A percentile compares a stretch with the other conserved stretches of the same genome.
Conservation (phyloP, 352 stramenopile genomes). For the Pythium monospermum region DNA sequence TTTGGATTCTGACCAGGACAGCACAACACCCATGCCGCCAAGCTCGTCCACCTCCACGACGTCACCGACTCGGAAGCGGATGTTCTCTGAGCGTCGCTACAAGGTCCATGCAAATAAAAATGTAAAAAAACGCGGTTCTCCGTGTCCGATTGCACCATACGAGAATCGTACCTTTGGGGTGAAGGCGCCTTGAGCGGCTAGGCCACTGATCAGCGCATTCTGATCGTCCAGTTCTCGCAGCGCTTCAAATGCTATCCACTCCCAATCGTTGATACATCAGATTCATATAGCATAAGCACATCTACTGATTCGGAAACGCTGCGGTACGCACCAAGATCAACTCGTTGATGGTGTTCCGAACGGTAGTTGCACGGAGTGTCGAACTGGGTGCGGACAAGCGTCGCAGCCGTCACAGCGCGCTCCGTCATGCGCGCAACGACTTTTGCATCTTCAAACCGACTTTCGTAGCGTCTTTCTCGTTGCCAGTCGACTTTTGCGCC, state of each 20-base stretch:
- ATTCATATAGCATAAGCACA: neutral
- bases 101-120: too few species aligned
- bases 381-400: slow-evolving; percentile 55
- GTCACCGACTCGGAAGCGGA: slow-evolving; percentile 65
- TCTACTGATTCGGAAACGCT: neutral
- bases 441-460: slow-evolving; percentile 44
- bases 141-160: neutral
- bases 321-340: slow-evolving; percentile 39
- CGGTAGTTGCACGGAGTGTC: slow-evolving; percentile 22
- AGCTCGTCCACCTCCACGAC: slow-evolving; percentile 55
- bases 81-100: slow-evolving; percentile 40
- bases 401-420: slow-evolving; percentile 24
- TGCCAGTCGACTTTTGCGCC: slow-evolving; percentile 70
- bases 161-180: slow-evolving; percentile 34
- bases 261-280: neutral
- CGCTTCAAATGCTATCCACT: slow-evolving; percentile 37
- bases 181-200: slow-evolving; percentile 43
- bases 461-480: slow-evolving; percentile 56
- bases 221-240: slow-evolving; percentile 64
- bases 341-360: slow-evolving; percentile 28
- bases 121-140: too few species aligned
- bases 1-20: slow-evolving; percentile 42
- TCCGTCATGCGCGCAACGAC: slow-evolving; percentile 28
- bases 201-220: slow-evolving; percentile 51
- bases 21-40: slow-evolving; percentile 53